A percentile compares a stretch with the other conserved stretches of the same genome.
Conservation (phyloP, 2,329 filamentous ascomycete species). For the Alternaria alternata region DNA sequence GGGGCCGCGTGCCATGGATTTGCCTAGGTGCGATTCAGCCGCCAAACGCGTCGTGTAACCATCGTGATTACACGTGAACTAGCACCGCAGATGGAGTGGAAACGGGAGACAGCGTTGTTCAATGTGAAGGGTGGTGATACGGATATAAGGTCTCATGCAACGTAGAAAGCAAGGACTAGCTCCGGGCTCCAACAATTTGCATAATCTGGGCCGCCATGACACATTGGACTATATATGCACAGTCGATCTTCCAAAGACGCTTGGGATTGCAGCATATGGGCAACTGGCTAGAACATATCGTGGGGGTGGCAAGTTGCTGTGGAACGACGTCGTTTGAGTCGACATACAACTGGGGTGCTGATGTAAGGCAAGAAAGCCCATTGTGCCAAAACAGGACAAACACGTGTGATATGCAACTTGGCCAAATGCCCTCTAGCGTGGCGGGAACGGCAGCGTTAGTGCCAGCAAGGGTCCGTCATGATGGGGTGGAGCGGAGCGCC, state of each 20-base stretch:
- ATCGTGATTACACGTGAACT: conserved; percentile 14
- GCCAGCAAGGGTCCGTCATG: conserved; percentile 5
- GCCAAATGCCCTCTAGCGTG: conserved; percentile 1
- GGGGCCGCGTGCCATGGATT: conserved; percentile 2
- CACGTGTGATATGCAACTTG: conserved; percentile 7
- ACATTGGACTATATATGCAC: background rate
- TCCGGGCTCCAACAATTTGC: background rate
- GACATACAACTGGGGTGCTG: background rate
- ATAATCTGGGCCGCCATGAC: background rate
- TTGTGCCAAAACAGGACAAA: conserved; percentile 2
- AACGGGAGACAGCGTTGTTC: background rate
- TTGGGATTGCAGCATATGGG: background rate
- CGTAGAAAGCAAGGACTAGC: background rate
- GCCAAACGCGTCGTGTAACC: conserved; percentile 17
- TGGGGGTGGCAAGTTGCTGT: conserved; percentile 1
- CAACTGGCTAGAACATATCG: background rate
- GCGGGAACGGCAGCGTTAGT: conserved; percentile 20
- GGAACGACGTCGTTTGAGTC: background rate
- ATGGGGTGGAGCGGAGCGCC: conserved; percentile 10
- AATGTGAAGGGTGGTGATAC: background rate
- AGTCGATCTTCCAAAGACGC: background rate
- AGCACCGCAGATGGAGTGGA: background rate
- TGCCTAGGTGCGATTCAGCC: conserved; percentile 8
- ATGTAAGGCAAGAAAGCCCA: background rate
- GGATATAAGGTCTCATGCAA: background rate